Percentiles rank a stretch among this genome's conserved stretches.
These are phyloP conservation scores for Penicillium cinerascens DNA, from an alignment of 495 filamentous ascomycete genomes.

Conservation along the genomic window DNA sequence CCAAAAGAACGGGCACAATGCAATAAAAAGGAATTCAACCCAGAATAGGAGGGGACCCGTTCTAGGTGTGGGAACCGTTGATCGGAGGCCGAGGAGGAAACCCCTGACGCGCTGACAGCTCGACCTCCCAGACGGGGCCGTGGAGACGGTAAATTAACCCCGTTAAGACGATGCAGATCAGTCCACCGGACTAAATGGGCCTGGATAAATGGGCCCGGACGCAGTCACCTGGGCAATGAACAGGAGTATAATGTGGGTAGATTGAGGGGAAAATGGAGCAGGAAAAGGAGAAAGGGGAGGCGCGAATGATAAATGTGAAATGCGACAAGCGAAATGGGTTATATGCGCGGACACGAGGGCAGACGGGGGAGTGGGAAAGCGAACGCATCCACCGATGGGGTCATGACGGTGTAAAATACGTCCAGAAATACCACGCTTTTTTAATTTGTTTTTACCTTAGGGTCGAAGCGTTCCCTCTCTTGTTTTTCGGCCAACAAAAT, in stretches of 20 bases:
- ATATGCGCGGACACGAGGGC: background rate
- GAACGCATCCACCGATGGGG: background rate
- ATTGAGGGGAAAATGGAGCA: background rate
- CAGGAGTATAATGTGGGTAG: background rate
- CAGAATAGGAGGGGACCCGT: conserved; percentile 41
- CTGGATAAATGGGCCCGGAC: background rate
- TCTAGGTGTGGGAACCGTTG: conserved; percentile 29
- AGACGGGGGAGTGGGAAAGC: background rate
- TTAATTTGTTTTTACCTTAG: too few species aligned
- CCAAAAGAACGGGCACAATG: conserved; percentile 34
- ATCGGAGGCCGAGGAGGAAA: conserved; percentile 35
- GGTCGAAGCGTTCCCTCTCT: background rate
- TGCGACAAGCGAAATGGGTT: background rate
- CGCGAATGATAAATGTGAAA: background rate
- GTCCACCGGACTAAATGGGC: conserved; percentile 18
- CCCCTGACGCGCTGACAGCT: conserved; percentile 48
- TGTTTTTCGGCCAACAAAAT: background rate
- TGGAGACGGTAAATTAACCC: conserved; percentile 40
- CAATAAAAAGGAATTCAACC: conserved; percentile 36
- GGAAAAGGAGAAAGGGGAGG: background rate
- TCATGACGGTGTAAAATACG: background rate
- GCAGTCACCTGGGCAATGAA: background rate
- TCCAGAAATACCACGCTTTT: background rate
- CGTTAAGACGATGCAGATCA: conserved; percentile 29
- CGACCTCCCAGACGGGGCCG: conserved; percentile 33